Evolutionary conservation across 768 basidiomycete genomes (phyloP).

Genomic region (Tulasnella sp.): DNA sequence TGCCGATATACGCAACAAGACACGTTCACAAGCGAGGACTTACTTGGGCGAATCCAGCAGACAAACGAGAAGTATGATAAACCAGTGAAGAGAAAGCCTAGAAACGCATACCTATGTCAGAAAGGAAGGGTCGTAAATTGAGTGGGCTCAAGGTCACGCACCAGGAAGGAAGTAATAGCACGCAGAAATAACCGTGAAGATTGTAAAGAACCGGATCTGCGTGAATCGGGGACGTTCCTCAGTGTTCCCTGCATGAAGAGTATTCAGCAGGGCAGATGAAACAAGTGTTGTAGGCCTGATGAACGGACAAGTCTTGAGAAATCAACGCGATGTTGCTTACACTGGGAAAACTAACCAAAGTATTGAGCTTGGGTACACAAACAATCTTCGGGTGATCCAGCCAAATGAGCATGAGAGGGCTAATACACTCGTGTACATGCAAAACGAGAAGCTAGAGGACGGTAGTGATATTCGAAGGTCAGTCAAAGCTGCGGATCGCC

Average conservation of each 20-base stretch:
- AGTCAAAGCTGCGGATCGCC: background rate
- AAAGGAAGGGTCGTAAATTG: no score
- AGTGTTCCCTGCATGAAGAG: conserved; percentile 88
- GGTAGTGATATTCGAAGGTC: background rate
- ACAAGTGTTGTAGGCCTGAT: conserved; percentile 97
- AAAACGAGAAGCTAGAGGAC: background rate
- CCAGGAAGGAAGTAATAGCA: conserved; percentile 87
- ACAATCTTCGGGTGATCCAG: conserved; percentile 33
- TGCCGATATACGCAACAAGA: background rate
- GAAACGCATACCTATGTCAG: background rate
- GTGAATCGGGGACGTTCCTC: conserved; percentile 49
- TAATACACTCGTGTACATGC: background rate
- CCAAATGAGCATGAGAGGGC: background rate
- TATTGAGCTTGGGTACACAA: background rate
- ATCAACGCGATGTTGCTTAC: background rate
- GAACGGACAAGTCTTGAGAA: conserved; percentile 51
- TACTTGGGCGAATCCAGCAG: conserved; percentile 69
- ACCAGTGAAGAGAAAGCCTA: conserved; percentile 83
- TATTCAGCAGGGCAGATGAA: conserved; percentile 89
- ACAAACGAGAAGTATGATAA: conserved; percentile 83
- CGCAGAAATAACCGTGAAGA: conserved; percentile 55
- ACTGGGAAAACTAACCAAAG: background rate
- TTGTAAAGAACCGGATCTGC: conserved; percentile 74
- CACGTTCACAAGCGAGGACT: background rate
- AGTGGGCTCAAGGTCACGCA: conserved; percentile 31